These are phyloP conservation scores for Castanea mollissima DNA, from an alignment of 306 rosid species.

Conservation along the genomic window DNA sequence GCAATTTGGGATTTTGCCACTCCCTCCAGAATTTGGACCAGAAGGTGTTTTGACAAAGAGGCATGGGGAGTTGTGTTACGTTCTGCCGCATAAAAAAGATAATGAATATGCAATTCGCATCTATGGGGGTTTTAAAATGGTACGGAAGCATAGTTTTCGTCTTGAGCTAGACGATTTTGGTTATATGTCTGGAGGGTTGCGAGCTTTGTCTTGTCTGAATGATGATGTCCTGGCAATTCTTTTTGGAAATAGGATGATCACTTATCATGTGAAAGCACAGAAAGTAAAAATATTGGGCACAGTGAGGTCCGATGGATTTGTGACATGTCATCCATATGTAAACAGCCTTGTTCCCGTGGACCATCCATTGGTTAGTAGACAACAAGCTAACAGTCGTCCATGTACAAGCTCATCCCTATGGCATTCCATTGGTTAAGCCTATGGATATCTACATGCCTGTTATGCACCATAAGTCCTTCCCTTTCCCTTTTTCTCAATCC, in stretches of 20 bases:
- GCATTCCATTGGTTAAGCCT: too few species aligned
- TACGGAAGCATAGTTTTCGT: slow-evolving; percentile 17
- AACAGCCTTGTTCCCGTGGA: slow-evolving; percentile 33
- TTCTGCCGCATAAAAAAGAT: slow-evolving; percentile 1
- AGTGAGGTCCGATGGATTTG: neutral
- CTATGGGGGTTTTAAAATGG: slow-evolving; percentile 35
- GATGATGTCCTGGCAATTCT: slow-evolving; percentile 23
- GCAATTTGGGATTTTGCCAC: slow-evolving; percentile 22
- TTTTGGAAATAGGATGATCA: slow-evolving; percentile 2
- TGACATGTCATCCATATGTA: slow-evolving; percentile 32
- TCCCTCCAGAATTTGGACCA: slow-evolving; percentile 16
- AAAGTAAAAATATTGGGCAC: neutral
- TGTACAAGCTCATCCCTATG: too few species aligned
- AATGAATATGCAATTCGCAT: neutral
- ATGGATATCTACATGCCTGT: too few species aligned
- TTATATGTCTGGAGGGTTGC: neutral
- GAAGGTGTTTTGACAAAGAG: slow-evolving; percentile 23
- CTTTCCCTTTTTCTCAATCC: too few species aligned
- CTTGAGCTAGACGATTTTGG: neutral
- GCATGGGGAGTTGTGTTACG: slow-evolving; percentile 37
- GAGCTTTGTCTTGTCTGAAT: slow-evolving; percentile 27
- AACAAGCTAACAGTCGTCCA: too few species aligned
- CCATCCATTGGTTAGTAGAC: neutral
- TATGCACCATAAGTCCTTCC: too few species aligned
- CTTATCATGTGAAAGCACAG: slow-evolving; percentile 19